Conservation (phyloP, 2,329 filamentous ascomycete species). For the Phaeosphaeriaceae sp. region DNA sequence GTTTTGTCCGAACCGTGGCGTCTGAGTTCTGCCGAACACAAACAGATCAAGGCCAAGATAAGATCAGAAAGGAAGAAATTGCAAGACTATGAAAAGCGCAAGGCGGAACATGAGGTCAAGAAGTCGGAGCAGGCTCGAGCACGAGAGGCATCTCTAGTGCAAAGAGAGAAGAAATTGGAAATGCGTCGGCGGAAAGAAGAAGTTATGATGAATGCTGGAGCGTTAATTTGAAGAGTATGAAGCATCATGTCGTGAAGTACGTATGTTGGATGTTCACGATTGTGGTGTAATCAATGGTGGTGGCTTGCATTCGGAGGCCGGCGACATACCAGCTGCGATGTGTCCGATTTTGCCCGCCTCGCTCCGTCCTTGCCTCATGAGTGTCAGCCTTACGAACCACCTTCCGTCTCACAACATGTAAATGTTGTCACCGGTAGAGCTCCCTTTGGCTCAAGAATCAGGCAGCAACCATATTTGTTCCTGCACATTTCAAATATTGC, state of each 20-base stretch:
- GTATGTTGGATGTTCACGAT: neutral
- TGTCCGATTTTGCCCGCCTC: neutral
- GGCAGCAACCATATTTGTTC: neutral
- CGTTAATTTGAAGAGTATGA: conserved; percentile 27
- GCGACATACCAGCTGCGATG: neutral
- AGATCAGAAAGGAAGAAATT: conserved; percentile 51
- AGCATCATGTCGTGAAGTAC: too few species aligned
- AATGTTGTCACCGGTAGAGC: neutral
- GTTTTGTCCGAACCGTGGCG: conserved; percentile 63
- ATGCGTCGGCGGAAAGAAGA: conserved; percentile 52
- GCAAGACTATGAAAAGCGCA: conserved; percentile 39
- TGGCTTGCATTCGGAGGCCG: neutral
- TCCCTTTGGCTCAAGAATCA: neutral
- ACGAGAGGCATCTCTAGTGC: conserved; percentile 37
- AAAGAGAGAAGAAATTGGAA: conserved; percentile 51
- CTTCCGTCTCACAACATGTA: neutral
- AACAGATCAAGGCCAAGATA: conserved; percentile 47
- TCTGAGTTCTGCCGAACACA: conserved; percentile 54
- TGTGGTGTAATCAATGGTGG: neutral
- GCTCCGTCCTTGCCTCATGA: neutral
- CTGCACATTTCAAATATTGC: neutral
- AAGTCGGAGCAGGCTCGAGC: conserved; percentile 41
- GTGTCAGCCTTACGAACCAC: neutral
- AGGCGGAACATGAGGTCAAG: conserved; percentile 44
- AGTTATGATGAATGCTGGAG: conserved; percentile 51